These are phyloP conservation scores for Solanum sparsipilum DNA, from an alignment of 257 asterid species.

Conservation along the genomic window DNA sequence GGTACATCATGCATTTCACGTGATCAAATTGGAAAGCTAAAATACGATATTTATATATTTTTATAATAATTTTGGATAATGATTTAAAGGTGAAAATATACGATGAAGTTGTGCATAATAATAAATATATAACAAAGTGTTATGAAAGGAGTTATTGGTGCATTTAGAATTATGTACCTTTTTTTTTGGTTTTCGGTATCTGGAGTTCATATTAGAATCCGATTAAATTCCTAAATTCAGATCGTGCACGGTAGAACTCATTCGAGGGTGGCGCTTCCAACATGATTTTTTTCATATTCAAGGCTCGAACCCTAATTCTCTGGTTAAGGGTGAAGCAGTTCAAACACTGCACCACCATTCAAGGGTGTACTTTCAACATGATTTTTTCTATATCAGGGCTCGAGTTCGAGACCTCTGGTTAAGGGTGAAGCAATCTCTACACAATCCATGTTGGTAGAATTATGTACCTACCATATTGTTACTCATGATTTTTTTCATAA, in stretches of 20 bases:
- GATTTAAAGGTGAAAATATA: neutral
- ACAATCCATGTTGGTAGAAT: too few species aligned
- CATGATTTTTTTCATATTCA: too few species aligned
- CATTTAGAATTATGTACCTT: neutral
- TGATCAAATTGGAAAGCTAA: neutral
- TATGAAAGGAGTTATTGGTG: neutral
- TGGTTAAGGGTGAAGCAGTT: too few species aligned
- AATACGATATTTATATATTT: neutral
- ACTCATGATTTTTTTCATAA: neutral
- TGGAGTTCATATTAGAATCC: rapidly evolving
- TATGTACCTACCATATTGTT: neutral
- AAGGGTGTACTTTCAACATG: rapidly evolving
- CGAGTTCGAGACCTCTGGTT: too few species aligned
- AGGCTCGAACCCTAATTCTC: too few species aligned
- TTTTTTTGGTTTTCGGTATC: too few species aligned
- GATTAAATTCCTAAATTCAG: rapidly evolving
- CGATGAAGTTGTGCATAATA: neutral
- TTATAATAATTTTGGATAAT: neutral
- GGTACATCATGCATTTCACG: neutral
- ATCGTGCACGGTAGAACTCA: rapidly evolving
- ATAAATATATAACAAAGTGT: too few species aligned
- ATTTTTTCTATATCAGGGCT: too few species aligned
- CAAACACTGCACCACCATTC: too few species aligned
- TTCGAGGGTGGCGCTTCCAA: rapidly evolving
- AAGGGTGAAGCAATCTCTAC: rapidly evolving